Evolutionary conservation across 164 flowering plant species (phyloP).

Genomic region (Stephania japonica): DNA sequence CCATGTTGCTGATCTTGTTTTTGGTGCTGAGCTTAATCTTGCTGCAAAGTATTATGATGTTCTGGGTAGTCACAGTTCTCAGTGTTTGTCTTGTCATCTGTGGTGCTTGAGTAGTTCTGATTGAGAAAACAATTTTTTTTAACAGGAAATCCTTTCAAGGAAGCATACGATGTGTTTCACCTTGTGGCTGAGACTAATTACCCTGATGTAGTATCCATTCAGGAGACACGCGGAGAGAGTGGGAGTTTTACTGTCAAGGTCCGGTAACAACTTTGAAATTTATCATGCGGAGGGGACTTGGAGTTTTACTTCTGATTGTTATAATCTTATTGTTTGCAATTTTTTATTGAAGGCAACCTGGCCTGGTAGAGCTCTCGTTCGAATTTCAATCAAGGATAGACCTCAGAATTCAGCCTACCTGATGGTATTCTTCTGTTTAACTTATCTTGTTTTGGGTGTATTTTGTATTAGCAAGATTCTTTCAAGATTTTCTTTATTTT

Average conservation of each 20-base stretch:
- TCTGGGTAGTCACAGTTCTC: slow-evolving; percentile 42
- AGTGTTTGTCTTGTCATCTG: neutral
- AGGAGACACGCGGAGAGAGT: slow-evolving; percentile 19
- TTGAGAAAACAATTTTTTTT: slow-evolving; percentile 13
- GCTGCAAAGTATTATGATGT: slow-evolving; percentile 46
- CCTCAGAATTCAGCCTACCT: slow-evolving; percentile 63
- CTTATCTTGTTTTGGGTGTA: neutral
- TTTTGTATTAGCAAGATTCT: neutral
- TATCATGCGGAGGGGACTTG: too few relatives aligned
- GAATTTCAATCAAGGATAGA: slow-evolving; percentile 38
- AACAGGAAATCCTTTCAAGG: slow-evolving; percentile 69
- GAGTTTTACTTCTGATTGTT: too few relatives aligned
- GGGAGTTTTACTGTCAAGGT: slow-evolving; percentile 59
- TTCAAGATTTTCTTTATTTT: neutral
- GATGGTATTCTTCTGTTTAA: slow-evolving; percentile 38
- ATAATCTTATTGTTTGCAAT: slow-evolving; percentile 6
- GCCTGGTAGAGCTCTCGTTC: slow-evolving; percentile 74
- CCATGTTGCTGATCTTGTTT: slow-evolving; percentile 45
- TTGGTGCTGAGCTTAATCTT: slow-evolving; percentile 60
- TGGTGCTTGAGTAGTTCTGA: slow-evolving; percentile 5
- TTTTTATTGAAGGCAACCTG: slow-evolving; percentile 40
- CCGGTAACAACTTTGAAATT: slow-evolving; percentile 8
- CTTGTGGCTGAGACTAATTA: slow-evolving; percentile 55
- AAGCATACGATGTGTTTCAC: slow-evolving; percentile 51
- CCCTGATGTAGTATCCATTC: slow-evolving; percentile 53